phyloP scores from a whole-genome alignment of 2,329 filamentous ascomycete genomes.

The Penicillium hordei region DNA sequence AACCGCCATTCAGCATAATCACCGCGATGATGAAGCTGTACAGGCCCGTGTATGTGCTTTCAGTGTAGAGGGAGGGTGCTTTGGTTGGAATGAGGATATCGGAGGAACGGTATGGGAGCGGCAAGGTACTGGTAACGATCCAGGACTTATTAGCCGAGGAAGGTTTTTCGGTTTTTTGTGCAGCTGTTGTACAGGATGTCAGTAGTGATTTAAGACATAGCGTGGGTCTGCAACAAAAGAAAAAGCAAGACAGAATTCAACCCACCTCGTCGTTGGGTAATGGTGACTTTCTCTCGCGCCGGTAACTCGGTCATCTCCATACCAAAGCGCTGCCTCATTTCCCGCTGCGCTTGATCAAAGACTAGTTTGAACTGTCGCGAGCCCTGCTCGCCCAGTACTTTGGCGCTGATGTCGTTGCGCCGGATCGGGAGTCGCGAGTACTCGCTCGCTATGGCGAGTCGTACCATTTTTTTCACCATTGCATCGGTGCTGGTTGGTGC shows the following conservation, averaged over 20 bases:
- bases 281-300: slow-evolving; percentile 72
- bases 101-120: slow-evolving; percentile 64
- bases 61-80: slow-evolving; percentile 63
- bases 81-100: slow-evolving; percentile 67
- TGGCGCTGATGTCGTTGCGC: slow-evolving; percentile 57
- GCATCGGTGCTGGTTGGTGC: slow-evolving; percentile 35
- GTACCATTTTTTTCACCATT: slow-evolving; percentile 62
- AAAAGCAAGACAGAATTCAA: slow-evolving; percentile 11
- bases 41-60: slow-evolving; percentile 77
- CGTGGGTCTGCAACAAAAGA: not conserved
- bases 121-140: slow-evolving; percentile 73
- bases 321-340: slow-evolving; percentile 74
- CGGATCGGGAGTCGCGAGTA: slow-evolving; percentile 59
- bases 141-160: slow-evolving; percentile 65
- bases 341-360: slow-evolving; percentile 72
- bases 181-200: slow-evolving; percentile 39
- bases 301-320: slow-evolving; percentile 90
- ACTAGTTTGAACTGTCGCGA: slow-evolving; percentile 71
- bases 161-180: slow-evolving; percentile 46
- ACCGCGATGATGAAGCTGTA: slow-evolving; percentile 78
- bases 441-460: slow-evolving; percentile 61
- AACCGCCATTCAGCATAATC: slow-evolving; percentile 69
- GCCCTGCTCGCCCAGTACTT: slow-evolving; percentile 69
- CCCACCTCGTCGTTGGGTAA: slow-evolving; percentile 74
- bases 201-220: not conserved